These are phyloP conservation scores for Zhuliangozyma blackwelliae DNA, from an alignment of 1,139 yeast genomes.

Conservation along the genomic window DNA sequence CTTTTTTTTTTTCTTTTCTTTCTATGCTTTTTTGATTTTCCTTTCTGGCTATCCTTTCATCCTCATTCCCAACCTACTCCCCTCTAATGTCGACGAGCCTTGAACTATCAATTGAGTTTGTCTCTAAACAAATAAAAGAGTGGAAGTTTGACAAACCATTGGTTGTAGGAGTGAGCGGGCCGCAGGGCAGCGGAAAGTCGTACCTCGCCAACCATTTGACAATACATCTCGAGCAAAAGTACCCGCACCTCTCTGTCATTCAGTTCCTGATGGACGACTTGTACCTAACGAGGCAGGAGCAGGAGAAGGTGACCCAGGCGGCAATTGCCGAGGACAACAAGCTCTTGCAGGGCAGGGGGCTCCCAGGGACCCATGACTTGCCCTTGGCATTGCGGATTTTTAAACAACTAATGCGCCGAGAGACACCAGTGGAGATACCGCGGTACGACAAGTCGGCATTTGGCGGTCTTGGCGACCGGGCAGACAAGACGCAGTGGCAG, in stretches of 20 bases:
- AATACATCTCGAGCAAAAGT: conserved; percentile 26
- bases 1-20: too few species aligned
- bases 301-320: conserved; percentile 36
- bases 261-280: conserved; percentile 83
- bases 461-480: conserved; percentile 77
- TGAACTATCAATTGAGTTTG: conserved; percentile 15
- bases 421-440: conserved; percentile 47
- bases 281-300: conserved; percentile 65
- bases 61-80: conserved; percentile 2
- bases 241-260: conserved; percentile 41
- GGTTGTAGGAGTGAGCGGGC: conserved; percentile 74
- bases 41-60: not conserved
- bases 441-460: conserved; percentile 73
- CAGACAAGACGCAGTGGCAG: conserved; percentile 34
- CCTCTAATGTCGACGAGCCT: conserved; percentile 9
- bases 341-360: conserved; percentile 73
- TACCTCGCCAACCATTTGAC: conserved; percentile 51
- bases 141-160: conserved; percentile 33
- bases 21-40: too few species aligned
- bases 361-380: conserved; percentile 93
- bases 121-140: conserved; percentile 15
- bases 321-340: conserved; percentile 38
- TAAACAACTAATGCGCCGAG: conserved; percentile 12
- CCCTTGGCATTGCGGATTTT: conserved; percentile 15
- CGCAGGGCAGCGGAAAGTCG: conserved; percentile 93